Percentiles rank a stretch among this genome's conserved stretches.
phyloP scores from a whole-genome alignment of 768 basidiomycete species.

The Tulasnella sp. region DNA sequence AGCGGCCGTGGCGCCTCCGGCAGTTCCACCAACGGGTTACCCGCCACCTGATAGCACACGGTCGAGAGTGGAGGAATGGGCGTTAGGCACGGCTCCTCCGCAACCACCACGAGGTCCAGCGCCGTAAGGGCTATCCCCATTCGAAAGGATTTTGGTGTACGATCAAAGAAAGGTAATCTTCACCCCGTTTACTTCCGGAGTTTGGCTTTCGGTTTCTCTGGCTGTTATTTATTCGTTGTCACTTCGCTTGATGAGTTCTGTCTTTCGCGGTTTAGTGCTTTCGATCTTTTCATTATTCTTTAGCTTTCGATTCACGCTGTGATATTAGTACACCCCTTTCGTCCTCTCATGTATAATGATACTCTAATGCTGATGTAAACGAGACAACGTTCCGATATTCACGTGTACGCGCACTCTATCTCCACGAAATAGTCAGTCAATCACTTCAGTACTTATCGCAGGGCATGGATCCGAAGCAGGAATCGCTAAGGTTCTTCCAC shows the following conservation, averaged over 20 bases:
- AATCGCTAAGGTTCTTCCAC: no score
- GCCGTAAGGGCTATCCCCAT: neutral
- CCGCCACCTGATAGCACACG: neutral
- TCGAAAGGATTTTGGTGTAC: neutral
- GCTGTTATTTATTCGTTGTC: constrained; percentile 2
- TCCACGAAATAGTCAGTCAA: no score
- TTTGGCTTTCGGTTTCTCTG: neutral
- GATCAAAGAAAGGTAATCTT: neutral
- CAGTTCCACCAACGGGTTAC: constrained; percentile 5
- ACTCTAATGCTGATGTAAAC: no score
- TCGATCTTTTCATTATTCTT: neutral
- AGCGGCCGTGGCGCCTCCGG: neutral
- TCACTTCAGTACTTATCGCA: no score
- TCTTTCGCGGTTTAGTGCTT: neutral
- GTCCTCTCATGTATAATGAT: neutral
- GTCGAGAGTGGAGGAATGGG: constrained; percentile 15
- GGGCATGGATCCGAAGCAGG: no score
- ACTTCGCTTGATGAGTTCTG: neutral
- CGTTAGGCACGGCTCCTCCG: neutral
- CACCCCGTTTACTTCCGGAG: neutral
- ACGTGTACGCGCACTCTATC: no score
- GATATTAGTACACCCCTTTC: neutral
- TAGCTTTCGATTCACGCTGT: neutral
- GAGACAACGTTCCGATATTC: no score
- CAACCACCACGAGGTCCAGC: neutral